Base-by-base conservation (phyloP, 768 basidiomycete species). In the Lyophyllum semitale region DNA sequence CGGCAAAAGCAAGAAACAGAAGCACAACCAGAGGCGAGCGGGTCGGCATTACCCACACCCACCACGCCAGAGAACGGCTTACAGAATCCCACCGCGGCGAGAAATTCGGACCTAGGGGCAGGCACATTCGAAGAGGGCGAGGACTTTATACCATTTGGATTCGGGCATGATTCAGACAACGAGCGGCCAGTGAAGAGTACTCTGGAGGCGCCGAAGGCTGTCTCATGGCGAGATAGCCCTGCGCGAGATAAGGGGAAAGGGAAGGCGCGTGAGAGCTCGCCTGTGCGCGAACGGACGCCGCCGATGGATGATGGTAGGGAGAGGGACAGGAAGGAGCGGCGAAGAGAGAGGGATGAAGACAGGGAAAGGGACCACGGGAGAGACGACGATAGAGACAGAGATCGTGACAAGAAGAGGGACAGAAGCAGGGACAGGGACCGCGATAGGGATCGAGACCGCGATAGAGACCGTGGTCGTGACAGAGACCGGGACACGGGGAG, bases 61-160 rank as follows among this genome's bases (percentile, higher is more conserved):
- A n/a, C 43, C 17, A 17, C 7, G 13, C 35, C 33, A 18, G 41
- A 11, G 12, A 20, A 47, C 27, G 11, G n/a, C 12, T 8, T 9
- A 33, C 46, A 25, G 38, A 43, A 33, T 20, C 11, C 47, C 12
- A 4, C 23, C 13, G 47, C 18, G 17, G 47, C 27, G 20, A 35
- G 27, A 15, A 18, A 26, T 29, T 15, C 45, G 17, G 45, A 17
- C 9, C 18, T 4, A 3, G 9, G n/a, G 4, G 18, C n/a, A n/a
- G n/a, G 26, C 17, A 42, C 26, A 26, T 75, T 75, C 48, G 69
- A 64, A 26, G 67, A 67, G 30, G 68, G 65, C 33, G 66, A 68
- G 26, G 73, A 74, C 51, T 75, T 69, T 35, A 63, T 68, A 51
- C 48, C 58, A 41, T 65, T 68, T 59, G 53, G 20, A 4, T 57